phyloP scores from a whole-genome alignment of 2,329 filamentous ascomycete genomes.

The Colletotrichum sp. region DNA sequence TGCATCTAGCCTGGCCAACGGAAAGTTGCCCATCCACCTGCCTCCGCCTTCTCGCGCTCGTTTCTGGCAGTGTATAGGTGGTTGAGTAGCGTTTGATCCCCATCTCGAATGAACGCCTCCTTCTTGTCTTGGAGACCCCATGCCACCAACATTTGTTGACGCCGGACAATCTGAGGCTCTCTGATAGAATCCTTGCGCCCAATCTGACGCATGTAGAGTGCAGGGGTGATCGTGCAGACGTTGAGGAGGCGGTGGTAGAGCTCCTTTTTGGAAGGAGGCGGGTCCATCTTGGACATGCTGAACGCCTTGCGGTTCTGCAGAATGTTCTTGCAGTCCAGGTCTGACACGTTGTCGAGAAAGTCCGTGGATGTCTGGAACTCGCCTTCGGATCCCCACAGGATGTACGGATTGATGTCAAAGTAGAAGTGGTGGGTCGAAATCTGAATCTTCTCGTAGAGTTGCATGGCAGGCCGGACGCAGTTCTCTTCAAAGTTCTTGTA shows the following conservation, averaged over 20 bases:
- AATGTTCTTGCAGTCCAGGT: conserved; percentile 40
- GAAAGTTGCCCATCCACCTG: conserved; percentile 11
- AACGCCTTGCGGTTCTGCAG: conserved; percentile 41
- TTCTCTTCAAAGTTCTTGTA: conserved; percentile 27
- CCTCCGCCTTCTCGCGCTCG: conserved; percentile 11
- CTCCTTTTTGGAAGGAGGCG: conserved; percentile 32
- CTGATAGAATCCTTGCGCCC: conserved; percentile 37
- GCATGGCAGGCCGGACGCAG: conserved; percentile 40
- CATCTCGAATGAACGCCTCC: conserved; percentile 28
- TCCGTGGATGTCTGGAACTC: conserved; percentile 31
- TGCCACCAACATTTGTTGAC: conserved; percentile 43
- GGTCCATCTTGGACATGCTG: conserved; percentile 34
- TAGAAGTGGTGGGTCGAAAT: conserved; percentile 43
- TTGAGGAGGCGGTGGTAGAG: conserved; percentile 34
- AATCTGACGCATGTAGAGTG: conserved; percentile 40
- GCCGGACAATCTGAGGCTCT: conserved; percentile 37
- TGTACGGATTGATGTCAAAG: conserved; percentile 36
- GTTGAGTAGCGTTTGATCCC: conserved; percentile 33
- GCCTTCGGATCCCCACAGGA: conserved; percentile 27
- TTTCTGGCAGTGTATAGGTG: conserved; percentile 31
- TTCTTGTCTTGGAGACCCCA: conserved; percentile 40
- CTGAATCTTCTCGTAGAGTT: conserved; percentile 42
- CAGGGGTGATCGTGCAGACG: conserved; percentile 39
- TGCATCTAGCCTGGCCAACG: conserved; percentile 9
- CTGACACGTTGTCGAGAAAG: conserved; percentile 34